A percentile compares a stretch with the other conserved stretches of the same genome.
Conservation (phyloP, 441 rosid genomes). For the Flueggea neowawraea region DNA sequence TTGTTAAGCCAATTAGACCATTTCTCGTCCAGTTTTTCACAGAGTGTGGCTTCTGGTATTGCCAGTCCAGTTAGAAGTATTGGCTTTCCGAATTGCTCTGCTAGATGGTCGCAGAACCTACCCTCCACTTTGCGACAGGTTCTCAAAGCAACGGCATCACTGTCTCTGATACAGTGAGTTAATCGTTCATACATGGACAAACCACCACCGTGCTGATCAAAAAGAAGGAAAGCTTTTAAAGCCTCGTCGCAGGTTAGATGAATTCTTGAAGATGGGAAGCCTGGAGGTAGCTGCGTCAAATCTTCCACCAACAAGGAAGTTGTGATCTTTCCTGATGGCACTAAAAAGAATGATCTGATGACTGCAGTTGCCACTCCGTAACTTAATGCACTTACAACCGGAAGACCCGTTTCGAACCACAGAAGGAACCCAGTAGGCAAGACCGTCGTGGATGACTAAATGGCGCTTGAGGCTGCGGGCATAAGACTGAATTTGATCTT, state of each 20-base stretch:
- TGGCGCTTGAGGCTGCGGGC: slow-evolving; percentile 14
- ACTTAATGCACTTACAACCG: slow-evolving; percentile 3
- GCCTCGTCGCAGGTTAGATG: too few relatives aligned
- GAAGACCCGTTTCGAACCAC: not conserved
- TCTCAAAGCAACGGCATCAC: slow-evolving; percentile 11
- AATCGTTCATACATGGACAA: not conserved
- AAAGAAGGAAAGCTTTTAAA: too few relatives aligned
- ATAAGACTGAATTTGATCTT: slow-evolving; percentile 6
- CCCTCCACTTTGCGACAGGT: slow-evolving; percentile 23
- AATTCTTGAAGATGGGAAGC: too few relatives aligned
- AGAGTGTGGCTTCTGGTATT: slow-evolving; percentile 3
- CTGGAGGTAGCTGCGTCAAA: too few relatives aligned
- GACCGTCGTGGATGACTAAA: slow-evolving; percentile 13
- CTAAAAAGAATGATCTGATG: not conserved
- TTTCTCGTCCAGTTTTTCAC: slow-evolving; percentile 1
- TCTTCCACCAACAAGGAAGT: not conserved
- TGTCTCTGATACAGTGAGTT: not conserved
- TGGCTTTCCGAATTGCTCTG: slow-evolving; percentile 9
- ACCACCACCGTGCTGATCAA: not conserved
- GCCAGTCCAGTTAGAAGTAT: slow-evolving; percentile 13
- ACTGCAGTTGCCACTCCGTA: slow-evolving; percentile 1
- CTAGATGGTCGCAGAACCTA: slow-evolving; percentile 11
- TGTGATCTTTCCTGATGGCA: slow-evolving; percentile 30
- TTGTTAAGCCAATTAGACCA: slow-evolving; percentile 9
- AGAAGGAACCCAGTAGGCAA: slow-evolving; percentile 15